Conservation (phyloP, 1,284 basidiomycete species). For the Cryptococcus depauperatus region DNA sequence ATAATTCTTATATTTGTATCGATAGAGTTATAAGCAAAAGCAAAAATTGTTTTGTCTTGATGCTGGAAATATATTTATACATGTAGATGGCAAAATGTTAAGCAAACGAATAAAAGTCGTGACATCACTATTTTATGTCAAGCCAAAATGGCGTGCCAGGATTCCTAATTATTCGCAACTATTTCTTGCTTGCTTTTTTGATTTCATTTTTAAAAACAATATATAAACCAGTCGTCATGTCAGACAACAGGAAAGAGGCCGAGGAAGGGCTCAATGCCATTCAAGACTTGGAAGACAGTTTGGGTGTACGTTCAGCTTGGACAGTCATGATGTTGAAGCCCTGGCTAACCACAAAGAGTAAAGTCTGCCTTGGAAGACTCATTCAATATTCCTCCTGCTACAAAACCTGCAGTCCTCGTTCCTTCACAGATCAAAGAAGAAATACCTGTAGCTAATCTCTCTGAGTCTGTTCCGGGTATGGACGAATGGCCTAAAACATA, state of each 20-base stretch:
- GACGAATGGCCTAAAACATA: constrained; percentile 56
- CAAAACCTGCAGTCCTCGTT: constrained; percentile 8
- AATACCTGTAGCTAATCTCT: constrained; percentile 9
- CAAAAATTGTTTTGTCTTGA: too few species aligned
- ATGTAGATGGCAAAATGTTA: too few species aligned
- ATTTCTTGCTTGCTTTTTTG: background rate
- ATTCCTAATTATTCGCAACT: too few species aligned
- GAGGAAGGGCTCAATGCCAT: constrained; percentile 22
- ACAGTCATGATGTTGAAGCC: background rate
- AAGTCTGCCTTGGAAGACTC: constrained; percentile 42
- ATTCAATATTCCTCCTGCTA: constrained; percentile 37
- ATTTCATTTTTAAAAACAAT: background rate
- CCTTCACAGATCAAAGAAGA: constrained; percentile 8
- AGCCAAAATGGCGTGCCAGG: too few species aligned
- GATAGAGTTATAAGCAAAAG: too few species aligned
- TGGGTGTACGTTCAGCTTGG: constrained; percentile 28
- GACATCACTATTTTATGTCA: too few species aligned
- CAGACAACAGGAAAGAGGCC: constrained; percentile 30
- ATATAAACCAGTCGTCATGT: constrained; percentile 23
- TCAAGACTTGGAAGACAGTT: constrained; percentile 30
- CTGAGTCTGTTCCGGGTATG: constrained; percentile 20
- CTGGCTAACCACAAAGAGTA: background rate
- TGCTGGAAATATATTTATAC: too few species aligned
- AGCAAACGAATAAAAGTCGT: too few species aligned
- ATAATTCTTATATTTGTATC: too few species aligned